A percentile compares a stretch with the other conserved stretches of the same genome.
Conservation (phyloP, 768 basidiomycete genomes). For the Auricularia auricula-judae region DNA sequence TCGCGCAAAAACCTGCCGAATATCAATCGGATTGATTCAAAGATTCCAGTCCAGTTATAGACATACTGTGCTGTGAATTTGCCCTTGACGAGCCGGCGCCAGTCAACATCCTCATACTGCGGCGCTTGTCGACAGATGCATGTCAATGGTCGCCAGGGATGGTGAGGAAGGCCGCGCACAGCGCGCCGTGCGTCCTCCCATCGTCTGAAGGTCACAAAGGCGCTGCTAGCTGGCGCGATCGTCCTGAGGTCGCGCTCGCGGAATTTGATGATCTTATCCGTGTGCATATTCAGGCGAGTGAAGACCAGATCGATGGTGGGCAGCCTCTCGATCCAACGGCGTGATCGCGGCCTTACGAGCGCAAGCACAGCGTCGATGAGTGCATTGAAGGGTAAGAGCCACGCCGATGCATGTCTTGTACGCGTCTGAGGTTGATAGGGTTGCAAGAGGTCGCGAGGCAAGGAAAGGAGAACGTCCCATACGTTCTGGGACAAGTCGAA, state of each 20-base stretch:
- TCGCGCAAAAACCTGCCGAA: not conserved
- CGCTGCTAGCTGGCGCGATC: not conserved
- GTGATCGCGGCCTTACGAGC: not conserved
- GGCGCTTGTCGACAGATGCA: not conserved
- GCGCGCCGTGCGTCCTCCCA: not conserved
- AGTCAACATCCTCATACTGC: constrained; percentile 1
- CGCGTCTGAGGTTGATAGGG: not conserved
- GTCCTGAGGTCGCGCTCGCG: not conserved
- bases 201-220: not conserved
- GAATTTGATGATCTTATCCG: not conserved
- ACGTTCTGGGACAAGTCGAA: not conserved
- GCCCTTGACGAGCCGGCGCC: not conserved
- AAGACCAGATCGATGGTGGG: not conserved
- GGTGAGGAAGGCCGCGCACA: not conserved
- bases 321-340: not conserved
- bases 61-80: constrained; percentile 1
- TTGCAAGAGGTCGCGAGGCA: not conserved
- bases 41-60: not conserved
- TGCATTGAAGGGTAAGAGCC: not conserved
- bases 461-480: not conserved
- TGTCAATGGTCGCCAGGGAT: not conserved
- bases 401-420: not conserved
- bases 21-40: not conserved
- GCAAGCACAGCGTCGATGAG: not conserved
- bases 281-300: not conserved